Evolutionary conservation across 1,284 basidiomycete species (phyloP), one percentile per base, ranked within the genome.

Genomic region (Amylostereum areolatum): DNA sequence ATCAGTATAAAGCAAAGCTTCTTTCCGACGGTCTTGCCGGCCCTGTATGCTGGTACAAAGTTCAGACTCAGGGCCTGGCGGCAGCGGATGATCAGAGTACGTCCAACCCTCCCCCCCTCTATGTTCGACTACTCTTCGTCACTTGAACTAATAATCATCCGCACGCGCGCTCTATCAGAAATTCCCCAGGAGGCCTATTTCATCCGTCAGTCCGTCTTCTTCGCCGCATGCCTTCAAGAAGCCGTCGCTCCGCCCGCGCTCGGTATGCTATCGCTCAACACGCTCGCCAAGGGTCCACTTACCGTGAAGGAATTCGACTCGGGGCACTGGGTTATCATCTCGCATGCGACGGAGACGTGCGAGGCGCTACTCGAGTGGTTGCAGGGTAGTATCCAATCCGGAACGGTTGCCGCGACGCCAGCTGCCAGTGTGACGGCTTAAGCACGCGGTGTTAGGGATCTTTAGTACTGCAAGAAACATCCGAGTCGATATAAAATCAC

Each of bases 251-350:
- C 59, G 37, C 53, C 59, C 28, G 45, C 44, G 42, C 46, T 56
- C 27, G 55, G 48, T 28, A 46, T 51, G 43, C 51, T 51, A 45
- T 41, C 54, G 35, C 53, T 52, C 29, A 45, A 58, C 49, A 31
- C 50, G 41, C 58, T 54, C 41, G 43, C 54, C 32, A 48, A 47
- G 30, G 47, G 35, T 43, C 47, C 43, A 44, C 31, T 58, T 28
- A 63, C 59, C 1, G 49, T 61, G n/a, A 55, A 57, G 29, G 62
- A 61, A 41, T 66, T 60, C 50, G 61, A 64, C 35, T 53, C 64
- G 6, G 60, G 56, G 9, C 67, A 69, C 52, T 68, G 65, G 65
- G 55, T 66, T 6, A 57, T 59, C 52, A 53, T 65, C 18, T 57
- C 58, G 36, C 53, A 49, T 7, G 49, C 59, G 2, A 58, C 62